A percentile compares a stretch with the other conserved stretches of the same genome.
These are phyloP conservation scores for Suillus placidus DNA, from an alignment of 768 basidiomycete species.

Conservation along the genomic window DNA sequence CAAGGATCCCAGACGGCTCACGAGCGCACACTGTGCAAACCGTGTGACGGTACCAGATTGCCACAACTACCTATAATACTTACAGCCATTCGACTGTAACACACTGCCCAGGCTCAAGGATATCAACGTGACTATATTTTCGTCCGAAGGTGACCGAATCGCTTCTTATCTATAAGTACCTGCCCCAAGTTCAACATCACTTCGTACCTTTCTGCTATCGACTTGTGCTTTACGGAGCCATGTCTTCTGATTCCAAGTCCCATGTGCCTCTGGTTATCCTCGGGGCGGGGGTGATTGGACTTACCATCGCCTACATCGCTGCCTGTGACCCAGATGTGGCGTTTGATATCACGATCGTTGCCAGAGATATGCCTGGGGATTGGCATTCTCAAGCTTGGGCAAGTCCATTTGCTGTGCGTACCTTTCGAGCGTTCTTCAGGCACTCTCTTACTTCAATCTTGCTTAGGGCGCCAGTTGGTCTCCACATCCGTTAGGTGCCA, in stretches of 20 bases:
- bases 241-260: constrained; percentile 17
- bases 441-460: not conserved
- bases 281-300: constrained; percentile 44
- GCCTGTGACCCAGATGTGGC: constrained; percentile 22
- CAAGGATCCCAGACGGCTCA: not conserved
- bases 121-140: not conserved
- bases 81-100: not conserved
- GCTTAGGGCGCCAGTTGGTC: constrained; percentile 51
- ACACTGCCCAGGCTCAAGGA: not conserved
- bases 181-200: not conserved
- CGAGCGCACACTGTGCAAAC: not conserved
- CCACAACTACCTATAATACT: not conserved
- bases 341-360: constrained; percentile 33
- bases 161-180: constrained; percentile 1
- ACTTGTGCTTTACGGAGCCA: not conserved
- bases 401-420: constrained; percentile 52
- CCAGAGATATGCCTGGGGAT: constrained; percentile 41
- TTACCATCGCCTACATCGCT: constrained; percentile 39
- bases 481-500: constrained; percentile 41
- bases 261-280: constrained; percentile 34
- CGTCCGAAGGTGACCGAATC: constrained; percentile 2
- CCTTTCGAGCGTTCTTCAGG: not conserved
- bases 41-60: not conserved
- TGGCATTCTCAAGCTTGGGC: constrained; percentile 49
- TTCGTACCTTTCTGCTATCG: not conserved